Base-by-base conservation (phyloP, 768 basidiomycete genomes). In the Naematelia aurantialba region DNA sequence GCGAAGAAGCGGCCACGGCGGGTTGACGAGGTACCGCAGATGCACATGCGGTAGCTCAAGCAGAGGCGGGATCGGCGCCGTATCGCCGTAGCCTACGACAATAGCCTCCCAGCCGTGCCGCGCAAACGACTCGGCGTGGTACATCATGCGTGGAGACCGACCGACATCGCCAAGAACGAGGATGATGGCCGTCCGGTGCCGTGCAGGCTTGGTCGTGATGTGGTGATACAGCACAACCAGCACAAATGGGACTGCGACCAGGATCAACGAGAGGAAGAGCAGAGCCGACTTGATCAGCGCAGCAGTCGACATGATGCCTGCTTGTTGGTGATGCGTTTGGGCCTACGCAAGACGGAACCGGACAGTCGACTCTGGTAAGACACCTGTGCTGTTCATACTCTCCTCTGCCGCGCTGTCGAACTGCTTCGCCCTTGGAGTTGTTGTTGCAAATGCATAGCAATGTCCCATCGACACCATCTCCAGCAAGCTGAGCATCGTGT, bases 121-220 rank as follows among this genome's bases (percentile, higher is more conserved):
- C 39, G 89, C 87, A 72, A 99, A 89, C 72, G 89, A 92, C 74
- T 94, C 85, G 0, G 94, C 88, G 68, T 99, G 96, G 75, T 97
- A 97, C 90, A 97, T 94, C 90, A 97, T 98, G 55, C 96, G 82
- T 11, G 96, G 96, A 73, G 89, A 91, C 58, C 96, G 83, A 1
- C 94, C 96, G 49, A 99, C 85, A 79, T 99, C 96, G 10, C 96
- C 96, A 10, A 99, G 81, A 13, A 99, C 96, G 49, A 98, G 79
- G 55, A 98, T 85, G 3, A 85, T 89, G n/a, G 89, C 88, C 2
- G 89, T 83, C 73, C 48, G 79, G n/a, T 55, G 56, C 44, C 62
- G 29, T 3, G 51, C 51, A 3, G 61, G 66, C 39, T 65, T 65
- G 12, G 29, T 21, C 12, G 24, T 34, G 19, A 58, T 39, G 19